A percentile compares a stretch with the other conserved stretches of the same genome.
These are phyloP conservation scores for Rhododendron vialii DNA, from an alignment of 148 eudicot genomes.

Conservation along the genomic window DNA sequence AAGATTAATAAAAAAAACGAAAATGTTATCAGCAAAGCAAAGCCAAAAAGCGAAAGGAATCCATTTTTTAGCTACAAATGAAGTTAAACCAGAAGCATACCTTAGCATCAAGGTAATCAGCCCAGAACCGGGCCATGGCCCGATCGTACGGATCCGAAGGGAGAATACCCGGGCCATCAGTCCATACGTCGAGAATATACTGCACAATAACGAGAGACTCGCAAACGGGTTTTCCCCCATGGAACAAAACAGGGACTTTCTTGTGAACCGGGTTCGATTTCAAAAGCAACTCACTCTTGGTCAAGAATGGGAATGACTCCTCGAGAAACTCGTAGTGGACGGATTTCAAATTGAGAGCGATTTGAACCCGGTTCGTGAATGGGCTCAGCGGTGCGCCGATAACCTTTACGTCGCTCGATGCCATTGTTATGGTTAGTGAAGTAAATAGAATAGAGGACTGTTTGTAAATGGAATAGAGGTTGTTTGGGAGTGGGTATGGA, in stretches of 20 bases:
- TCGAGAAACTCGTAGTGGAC: slow-evolving; percentile 34
- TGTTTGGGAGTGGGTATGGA: neutral
- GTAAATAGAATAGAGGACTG: neutral
- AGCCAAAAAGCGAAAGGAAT: neutral
- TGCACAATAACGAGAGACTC: slow-evolving; percentile 64
- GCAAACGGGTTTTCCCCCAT: slow-evolving; percentile 37
- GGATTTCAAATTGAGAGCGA: slow-evolving; percentile 37
- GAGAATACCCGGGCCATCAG: slow-evolving; percentile 41
- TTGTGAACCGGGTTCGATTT: slow-evolving; percentile 63
- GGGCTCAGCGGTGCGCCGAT: slow-evolving; percentile 29
- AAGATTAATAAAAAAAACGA: too few relatives aligned
- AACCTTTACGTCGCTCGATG: slow-evolving; percentile 19
- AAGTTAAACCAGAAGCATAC: slow-evolving; percentile 9
- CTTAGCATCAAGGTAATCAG: slow-evolving; percentile 51
- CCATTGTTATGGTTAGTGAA: slow-evolving; percentile 8
- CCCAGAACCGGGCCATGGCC: slow-evolving; percentile 64
- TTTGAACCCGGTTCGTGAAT: slow-evolving; percentile 16
- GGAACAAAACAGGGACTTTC: slow-evolving; percentile 65
- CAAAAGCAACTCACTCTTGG: slow-evolving; percentile 53
- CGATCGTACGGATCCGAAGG: slow-evolving; percentile 65
- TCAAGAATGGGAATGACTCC: slow-evolving; percentile 12
- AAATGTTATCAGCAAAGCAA: neutral
- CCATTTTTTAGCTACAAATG: too few relatives aligned
- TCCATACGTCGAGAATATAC: slow-evolving; percentile 54
- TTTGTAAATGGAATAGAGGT: neutral